phyloP scores from a whole-genome alignment of 202 grass and related monocot genomes.

The Carex sylvatica region DNA sequence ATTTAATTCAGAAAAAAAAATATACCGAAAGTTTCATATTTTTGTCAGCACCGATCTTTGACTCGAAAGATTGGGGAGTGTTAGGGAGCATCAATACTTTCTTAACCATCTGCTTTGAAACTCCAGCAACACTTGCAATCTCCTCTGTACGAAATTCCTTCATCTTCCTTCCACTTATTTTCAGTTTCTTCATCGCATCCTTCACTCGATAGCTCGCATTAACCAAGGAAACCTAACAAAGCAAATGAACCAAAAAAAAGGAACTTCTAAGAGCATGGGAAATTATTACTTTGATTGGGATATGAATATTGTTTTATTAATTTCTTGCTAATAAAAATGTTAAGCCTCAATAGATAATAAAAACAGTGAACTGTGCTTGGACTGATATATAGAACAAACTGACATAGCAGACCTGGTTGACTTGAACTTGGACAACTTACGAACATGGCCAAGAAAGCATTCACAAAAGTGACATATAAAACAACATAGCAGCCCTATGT shows the following conservation, averaged over 20 bases:
- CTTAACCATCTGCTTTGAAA: slow-evolving; percentile 50
- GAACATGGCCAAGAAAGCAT: not conserved
- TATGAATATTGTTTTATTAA: not conserved
- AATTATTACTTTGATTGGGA: not conserved
- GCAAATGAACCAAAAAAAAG: not conserved
- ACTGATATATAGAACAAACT: not conserved
- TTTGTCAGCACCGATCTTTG: slow-evolving; percentile 50
- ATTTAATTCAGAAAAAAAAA: slow-evolving; percentile 7
- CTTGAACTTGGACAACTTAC: not conserved
- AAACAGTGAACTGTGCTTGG: not conserved
- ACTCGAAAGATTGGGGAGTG: slow-evolving; percentile 51
- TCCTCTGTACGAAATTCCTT: slow-evolving; percentile 56
- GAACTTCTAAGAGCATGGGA: not conserved
- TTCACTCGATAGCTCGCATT: slow-evolving; percentile 64
- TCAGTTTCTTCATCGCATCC: slow-evolving; percentile 31
- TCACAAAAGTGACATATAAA: not conserved
- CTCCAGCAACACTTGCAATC: slow-evolving; percentile 54
- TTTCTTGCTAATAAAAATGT: not conserved
- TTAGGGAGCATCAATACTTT: slow-evolving; percentile 63
- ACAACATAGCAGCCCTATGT: not conserved
- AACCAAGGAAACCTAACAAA: slow-evolving; percentile 53
- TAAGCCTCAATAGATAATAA: not conserved
- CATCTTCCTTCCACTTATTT: slow-evolving; percentile 34
- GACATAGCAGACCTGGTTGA: not conserved
- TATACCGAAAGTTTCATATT: slow-evolving; percentile 67